Evolutionary conservation across 2,329 filamentous ascomycete species (phyloP), one percentile per base, ranked within the genome.

Genomic region (Fusarium mundagurra): DNA sequence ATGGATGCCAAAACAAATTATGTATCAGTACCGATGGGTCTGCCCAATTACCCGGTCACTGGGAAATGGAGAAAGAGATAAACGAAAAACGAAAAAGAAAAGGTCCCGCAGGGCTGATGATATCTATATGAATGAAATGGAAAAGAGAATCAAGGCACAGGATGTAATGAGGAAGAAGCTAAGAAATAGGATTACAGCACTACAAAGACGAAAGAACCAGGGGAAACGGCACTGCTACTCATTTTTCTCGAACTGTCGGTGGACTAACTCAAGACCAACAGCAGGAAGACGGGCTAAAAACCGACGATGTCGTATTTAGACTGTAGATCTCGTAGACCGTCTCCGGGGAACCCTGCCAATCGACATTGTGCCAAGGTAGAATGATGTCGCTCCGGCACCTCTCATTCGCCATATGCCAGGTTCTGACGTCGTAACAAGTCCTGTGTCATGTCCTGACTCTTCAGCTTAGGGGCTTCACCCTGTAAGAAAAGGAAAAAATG

Each of bases 311-410:
- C 10, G 64, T 29, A 39, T 47, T 41, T 39, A 65, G 39, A 48
- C 51, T 72, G 69, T 38, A 69, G 64, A 72, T 72, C 69, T 22
- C 20, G 24, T 17, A 65, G 63, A 47, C 57, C 16, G 53, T 54
- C 24, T 44, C 64, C 47, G 69, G 58, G 55, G 69, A 72, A 69
- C 38, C 69, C 17, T 61, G 54, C 16, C 24, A 43, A 44, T 54
- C 59, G n/a, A 43, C 47, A 44, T 48, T 38, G 43, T 57, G n/a
- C 48, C 43, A 29, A 31, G 34, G 51, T 10, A 41, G 34, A 8
- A 55, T 55, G 20, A 41, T 29, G n/a, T 36, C 8, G 1, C 6
- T 22, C 51, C 51, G 34, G 34, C 13, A 34, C 13, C 31, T 58
- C 31, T 38, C 33, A 60, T 48, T 59, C 45, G 39, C 3, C 20